Percentiles rank a stretch among this genome's conserved stretches.
Evolutionary conservation across 345 rosid species (phyloP).

Genomic region (Salix udensis): DNA sequence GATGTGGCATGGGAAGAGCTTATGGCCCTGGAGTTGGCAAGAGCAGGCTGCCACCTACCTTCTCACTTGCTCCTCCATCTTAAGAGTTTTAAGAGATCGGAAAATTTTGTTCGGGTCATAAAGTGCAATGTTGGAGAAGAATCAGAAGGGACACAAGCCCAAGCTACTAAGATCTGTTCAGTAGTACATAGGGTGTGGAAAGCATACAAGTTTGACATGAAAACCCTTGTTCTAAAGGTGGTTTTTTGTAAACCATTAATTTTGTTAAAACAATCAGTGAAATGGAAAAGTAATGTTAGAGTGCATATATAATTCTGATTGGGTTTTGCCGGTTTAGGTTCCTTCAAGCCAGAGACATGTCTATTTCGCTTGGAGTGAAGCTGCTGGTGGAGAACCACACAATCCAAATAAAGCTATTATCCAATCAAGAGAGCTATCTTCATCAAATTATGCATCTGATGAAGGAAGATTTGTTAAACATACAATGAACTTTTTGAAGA

Average conservation of each 20-base stretch:
- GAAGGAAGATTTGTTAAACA: constrained; percentile 67
- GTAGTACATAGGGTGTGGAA: constrained; percentile 86
- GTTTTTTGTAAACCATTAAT: neutral
- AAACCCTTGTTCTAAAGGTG: constrained; percentile 66
- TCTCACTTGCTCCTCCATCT: constrained; percentile 90
- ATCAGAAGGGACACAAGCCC: constrained; percentile 58
- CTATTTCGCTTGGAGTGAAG: constrained; percentile 68
- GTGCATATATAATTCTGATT: neutral
- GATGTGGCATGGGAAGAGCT: constrained; percentile 95
- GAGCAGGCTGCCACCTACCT: constrained; percentile 70
- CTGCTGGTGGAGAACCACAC: constrained; percentile 44
- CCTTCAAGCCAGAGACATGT: constrained; percentile 89
- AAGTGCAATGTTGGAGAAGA: constrained; percentile 64
- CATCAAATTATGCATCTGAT: constrained; percentile 46
- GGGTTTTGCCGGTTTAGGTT: constrained; percentile 43
- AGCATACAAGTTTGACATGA: constrained; percentile 56
- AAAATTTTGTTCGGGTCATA: constrained; percentile 78
- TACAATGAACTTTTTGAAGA: constrained; percentile 63
- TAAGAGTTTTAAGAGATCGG: constrained; percentile 74
- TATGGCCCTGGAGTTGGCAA: constrained; percentile 92
- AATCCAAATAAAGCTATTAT: constrained; percentile 44
- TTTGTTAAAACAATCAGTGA: neutral
- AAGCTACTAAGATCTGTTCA: constrained; percentile 81
- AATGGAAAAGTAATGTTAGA: neutral
- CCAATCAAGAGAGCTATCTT: constrained; percentile 59